A percentile compares a stretch with the other conserved stretches of the same genome.
Evolutionary conservation across 805 yeast genomes (phyloP).

Genomic region (Metschnikowia reukaufii): DNA sequence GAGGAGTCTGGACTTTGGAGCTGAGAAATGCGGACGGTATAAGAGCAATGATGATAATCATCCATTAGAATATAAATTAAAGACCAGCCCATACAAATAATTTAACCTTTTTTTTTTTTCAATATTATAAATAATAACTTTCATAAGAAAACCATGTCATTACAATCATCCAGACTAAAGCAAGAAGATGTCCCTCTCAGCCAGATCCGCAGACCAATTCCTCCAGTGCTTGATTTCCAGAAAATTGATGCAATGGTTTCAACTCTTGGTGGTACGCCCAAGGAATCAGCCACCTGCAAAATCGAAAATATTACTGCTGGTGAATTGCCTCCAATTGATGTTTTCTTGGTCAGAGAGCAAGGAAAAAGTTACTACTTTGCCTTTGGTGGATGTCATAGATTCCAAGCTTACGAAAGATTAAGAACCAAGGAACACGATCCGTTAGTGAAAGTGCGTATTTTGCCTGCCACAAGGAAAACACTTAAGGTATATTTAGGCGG

Average conservation of each 20-base stretch:
- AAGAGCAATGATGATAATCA: not conserved
- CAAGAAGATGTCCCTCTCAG: conserved; percentile 62
- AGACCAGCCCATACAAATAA: no score
- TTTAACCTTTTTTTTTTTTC: not conserved
- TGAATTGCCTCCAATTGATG: conserved; percentile 81
- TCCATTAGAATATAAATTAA: no score
- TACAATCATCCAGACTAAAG: conserved; percentile 58
- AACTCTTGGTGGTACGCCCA: conserved; percentile 63
- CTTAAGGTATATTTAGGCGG: conserved; percentile 69
- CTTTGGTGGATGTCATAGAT: conserved; percentile 88
- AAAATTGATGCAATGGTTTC: conserved; percentile 81
- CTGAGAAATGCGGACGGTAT: conserved; percentile 6
- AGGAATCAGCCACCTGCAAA: conserved; percentile 61
- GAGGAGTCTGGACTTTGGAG: conserved; percentile 4
- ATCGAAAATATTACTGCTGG: conserved; percentile 53
- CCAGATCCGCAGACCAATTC: conserved; percentile 75
- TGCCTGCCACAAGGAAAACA: conserved; percentile 75
- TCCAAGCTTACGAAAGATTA: conserved; percentile 74
- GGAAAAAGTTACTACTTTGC: conserved; percentile 71
- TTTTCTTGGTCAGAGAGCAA: conserved; percentile 60
- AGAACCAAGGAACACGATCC: conserved; percentile 32
- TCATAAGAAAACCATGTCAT: conserved; percentile 7
- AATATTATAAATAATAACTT: no score
- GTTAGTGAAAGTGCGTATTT: conserved; percentile 64
- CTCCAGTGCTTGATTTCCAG: conserved; percentile 73